Conservation (phyloP, 306 rosid species). For the Quercus robur region DNA sequence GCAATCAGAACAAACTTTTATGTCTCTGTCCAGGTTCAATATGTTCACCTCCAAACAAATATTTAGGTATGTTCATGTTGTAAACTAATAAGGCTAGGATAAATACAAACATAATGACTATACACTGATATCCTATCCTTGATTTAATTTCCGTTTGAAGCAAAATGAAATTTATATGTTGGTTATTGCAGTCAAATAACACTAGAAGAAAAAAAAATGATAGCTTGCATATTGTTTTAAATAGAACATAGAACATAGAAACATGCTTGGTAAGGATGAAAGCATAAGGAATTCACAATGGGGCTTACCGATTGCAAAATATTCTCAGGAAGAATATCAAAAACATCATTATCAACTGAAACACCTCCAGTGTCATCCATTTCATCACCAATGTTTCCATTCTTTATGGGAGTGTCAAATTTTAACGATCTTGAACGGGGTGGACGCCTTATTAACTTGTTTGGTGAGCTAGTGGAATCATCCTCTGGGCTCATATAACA, state of each 20-base stretch:
- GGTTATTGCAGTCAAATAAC: neutral
- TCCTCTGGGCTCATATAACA: constrained; percentile 54
- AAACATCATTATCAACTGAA: too few species aligned
- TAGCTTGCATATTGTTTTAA: too few species aligned
- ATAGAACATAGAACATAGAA: too few species aligned
- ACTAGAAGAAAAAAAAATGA: neutral
- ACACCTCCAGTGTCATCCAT: constrained; percentile 11
- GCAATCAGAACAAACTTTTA: neutral
- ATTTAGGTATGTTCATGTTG: neutral
- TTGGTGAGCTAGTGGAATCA: constrained; percentile 23
- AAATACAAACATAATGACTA: neutral
- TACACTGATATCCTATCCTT: too few species aligned
- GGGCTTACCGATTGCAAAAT: too few species aligned
- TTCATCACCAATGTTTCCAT: constrained; percentile 20
- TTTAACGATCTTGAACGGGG: constrained; percentile 59
- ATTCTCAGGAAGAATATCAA: too few species aligned
- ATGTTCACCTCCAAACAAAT: neutral
- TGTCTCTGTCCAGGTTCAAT: neutral
- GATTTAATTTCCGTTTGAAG: neutral
- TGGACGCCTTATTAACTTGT: constrained; percentile 56
- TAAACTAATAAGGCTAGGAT: neutral
- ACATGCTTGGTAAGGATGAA: too few species aligned
- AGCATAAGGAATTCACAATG: too few species aligned
- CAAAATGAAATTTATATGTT: neutral
- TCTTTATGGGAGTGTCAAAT: constrained; percentile 72